These are phyloP conservation scores for Boletellus sp. DNA, from an alignment of 768 basidiomycete species.

Conservation along the genomic window DNA sequence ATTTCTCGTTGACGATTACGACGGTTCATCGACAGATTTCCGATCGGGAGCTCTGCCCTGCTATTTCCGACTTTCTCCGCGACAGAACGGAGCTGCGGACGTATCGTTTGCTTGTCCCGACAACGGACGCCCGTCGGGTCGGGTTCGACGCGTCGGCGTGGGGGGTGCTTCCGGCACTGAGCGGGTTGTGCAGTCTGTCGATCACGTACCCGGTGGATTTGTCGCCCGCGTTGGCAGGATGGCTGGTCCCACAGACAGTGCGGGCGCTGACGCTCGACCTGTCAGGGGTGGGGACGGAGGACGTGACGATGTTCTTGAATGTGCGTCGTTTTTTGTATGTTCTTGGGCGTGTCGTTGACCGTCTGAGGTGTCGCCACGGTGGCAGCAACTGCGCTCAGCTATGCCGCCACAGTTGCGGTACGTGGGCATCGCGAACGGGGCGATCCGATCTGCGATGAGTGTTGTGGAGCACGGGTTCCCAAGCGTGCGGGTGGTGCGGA, in stretches of 20 bases:
- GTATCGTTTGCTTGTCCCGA: slow-evolving; percentile 46
- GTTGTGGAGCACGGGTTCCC: slow-evolving; percentile 61
- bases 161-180: slow-evolving; percentile 64
- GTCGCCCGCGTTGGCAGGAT: slow-evolving; percentile 58
- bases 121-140: slow-evolving; percentile 44
- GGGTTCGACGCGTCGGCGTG: slow-evolving; percentile 70
- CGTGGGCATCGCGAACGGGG: slow-evolving; percentile 51
- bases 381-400: slow-evolving; percentile 59
- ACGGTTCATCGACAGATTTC: slow-evolving; percentile 39
- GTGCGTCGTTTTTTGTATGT: slow-evolving; percentile 20
- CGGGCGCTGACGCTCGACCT: slow-evolving; percentile 45
- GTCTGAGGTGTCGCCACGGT: not conserved
- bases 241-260: slow-evolving; percentile 60
- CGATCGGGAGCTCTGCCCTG: slow-evolving; percentile 65
- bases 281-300: slow-evolving; percentile 34
- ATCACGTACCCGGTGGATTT: slow-evolving; percentile 66
- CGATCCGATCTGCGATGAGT: slow-evolving; percentile 35
- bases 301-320: slow-evolving; percentile 41
- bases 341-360: not conserved
- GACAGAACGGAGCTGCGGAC: slow-evolving; percentile 50
- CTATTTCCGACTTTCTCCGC: slow-evolving; percentile 63
- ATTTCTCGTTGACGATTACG: slow-evolving; percentile 57
- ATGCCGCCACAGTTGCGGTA: slow-evolving; percentile 52
- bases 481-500: slow-evolving; percentile 51
- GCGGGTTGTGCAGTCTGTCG: slow-evolving; percentile 47